These are phyloP conservation scores for Modicella reniformis DNA, from an alignment of 371 early-diverging fungal species.

Conservation along the genomic window DNA sequence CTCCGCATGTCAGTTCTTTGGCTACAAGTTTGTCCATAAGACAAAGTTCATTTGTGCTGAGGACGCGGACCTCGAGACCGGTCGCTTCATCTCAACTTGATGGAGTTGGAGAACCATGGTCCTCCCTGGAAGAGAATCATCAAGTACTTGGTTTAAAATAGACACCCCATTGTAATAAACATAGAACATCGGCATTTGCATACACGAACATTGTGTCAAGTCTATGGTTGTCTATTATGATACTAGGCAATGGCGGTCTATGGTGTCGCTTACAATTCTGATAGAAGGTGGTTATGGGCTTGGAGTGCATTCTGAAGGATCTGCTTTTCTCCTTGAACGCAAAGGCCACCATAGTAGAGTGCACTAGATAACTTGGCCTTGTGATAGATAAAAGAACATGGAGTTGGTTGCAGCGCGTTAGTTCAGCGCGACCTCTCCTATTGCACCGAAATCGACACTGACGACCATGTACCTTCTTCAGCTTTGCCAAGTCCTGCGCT, in stretches of 20 bases:
- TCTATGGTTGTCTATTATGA: too few species aligned
- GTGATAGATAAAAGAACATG: too few species aligned
- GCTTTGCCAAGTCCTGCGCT: slow-evolving; percentile 36
- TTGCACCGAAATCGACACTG: neutral
- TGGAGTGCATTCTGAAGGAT: slow-evolving; percentile 59
- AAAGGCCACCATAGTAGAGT: slow-evolving; percentile 45
- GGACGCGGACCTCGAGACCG: slow-evolving; percentile 66
- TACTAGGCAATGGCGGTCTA: neutral
- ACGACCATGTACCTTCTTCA: slow-evolving; percentile 38
- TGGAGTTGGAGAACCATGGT: slow-evolving; percentile 15
- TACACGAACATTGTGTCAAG: slow-evolving; percentile 8
- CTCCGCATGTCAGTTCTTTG: slow-evolving; percentile 51
- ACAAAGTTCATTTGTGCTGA: slow-evolving; percentile 62
- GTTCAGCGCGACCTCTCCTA: too few species aligned
- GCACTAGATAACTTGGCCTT: slow-evolving; percentile 46
- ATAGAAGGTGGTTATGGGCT: slow-evolving; percentile 50
- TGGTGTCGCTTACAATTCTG: slow-evolving; percentile 48
- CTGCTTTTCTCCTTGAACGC: slow-evolving; percentile 57
- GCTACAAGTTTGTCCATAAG: slow-evolving; percentile 61
- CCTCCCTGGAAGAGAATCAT: slow-evolving; percentile 36
- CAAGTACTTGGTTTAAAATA: slow-evolving; percentile 25
- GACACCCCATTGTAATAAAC: neutral
- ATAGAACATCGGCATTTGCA: neutral
- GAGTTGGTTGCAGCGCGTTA: neutral
- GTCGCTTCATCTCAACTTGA: slow-evolving; percentile 36